Base-by-base conservation (phyloP, 805 yeast genomes). In the Candida dendrica region DNA sequence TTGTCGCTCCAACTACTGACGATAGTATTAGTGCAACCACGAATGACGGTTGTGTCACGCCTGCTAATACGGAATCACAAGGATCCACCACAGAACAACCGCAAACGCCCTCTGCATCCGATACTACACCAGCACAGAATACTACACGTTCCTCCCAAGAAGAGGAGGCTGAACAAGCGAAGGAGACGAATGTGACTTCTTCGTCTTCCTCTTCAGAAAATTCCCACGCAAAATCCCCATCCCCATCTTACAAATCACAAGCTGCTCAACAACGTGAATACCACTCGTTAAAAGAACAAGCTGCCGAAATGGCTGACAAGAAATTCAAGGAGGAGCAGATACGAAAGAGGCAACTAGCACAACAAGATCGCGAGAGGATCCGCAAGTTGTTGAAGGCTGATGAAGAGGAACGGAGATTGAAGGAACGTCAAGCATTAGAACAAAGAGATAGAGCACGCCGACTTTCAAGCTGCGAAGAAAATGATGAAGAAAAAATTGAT, bases 321-420 rank as follows among this genome's bases (percentile, higher is more conserved):
- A 60, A 47, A 31, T 69, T 69, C 40, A 60, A 64, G 39, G 69
- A 71, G 32, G 68, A 68, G 36, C 56, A 64, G 26, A 46, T 58
- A 3, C 60, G 58, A 40, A 63, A 68, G 38, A 64, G 61, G 29
- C 49, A 49, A 38, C 53, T 56, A 9, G 77, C 66, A 4, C 55
- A 51, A 17, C 72, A 70, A 37, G 90, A 84, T 46, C 71, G 73
- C 32, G 71, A 73, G 41, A 65, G 88, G 19, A 72, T 84, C 11
- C 56, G 77, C 40, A 64, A 66, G 38, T 59, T 81, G 17, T 59
- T 84, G 36, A 61, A 70, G 44, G 69, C 75, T 2, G 87, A 81
- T 53, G 63, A 72, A 43, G 65, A 63, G 20, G 83, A 77, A 50
- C 63, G 78, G 8, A 53, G 47, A 39, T 49, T 56, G 9, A 51